Evolutionary conservation across 306 rosid species (phyloP), one percentile per base, ranked within the genome.

Genomic region (Arachis stenosperma): DNA sequence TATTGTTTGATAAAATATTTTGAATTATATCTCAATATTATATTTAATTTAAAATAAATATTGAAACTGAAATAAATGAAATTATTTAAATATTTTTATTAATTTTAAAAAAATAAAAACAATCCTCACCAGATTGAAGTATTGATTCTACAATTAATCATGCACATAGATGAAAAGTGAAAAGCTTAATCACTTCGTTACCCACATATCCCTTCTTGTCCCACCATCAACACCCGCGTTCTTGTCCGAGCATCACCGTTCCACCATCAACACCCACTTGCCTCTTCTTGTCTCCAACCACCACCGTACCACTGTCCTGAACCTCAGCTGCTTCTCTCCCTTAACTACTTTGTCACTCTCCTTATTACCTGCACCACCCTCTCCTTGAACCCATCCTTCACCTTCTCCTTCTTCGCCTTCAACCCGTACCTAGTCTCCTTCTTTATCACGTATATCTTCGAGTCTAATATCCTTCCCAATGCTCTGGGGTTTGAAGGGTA

Each of bases 201-300:
- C 83, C 75, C 68, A 87, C 77, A 90, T 85, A 47, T 90, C 87
- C 81, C 96, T 64, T 61, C 96, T 70, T 9, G 96, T 22, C 27
- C 27, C 27, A 22, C 27, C 96, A 81, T 92, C 96, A 4, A 89
- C 89, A 33, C 98, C 98, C 12, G 96, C 86, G 67, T 90, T 90
- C 85, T 86, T 17, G 17, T 17, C 17, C 17, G 92, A 27, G 87
- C 92, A 1, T 92, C 96, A 3, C 96, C 60, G 96, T 22, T 1
- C 27, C 27, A 22, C 27, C 96, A 81, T 92, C 96, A 4, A 89
- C 89, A 33, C 98, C 98, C 12, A 94, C 98, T 3, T 81, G 86
- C 0, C 97, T 97, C 48, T 89, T 81, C 92, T 91, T 94, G 76
- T 94, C 95, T 5, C 98, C 99, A 11, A 94, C 96, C 30, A 94